These are phyloP conservation scores for Achaetomium macrosporum DNA, from an alignment of 2,329 filamentous ascomycete species.

Conservation along the genomic window DNA sequence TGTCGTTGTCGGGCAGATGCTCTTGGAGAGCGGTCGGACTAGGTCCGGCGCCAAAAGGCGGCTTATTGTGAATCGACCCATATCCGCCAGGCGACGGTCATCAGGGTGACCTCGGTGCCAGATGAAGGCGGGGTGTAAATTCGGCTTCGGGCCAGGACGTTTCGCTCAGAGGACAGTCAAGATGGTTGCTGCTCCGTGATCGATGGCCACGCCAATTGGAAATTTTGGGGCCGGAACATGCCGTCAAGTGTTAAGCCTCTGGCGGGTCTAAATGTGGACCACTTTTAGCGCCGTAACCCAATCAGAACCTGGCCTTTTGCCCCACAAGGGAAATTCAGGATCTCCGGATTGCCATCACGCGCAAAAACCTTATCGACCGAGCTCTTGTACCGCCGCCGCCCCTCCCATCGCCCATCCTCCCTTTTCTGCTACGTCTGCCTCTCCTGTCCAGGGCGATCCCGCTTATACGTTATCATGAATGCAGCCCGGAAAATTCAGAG, in stretches of 20 bases:
- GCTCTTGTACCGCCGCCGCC: constrained; percentile 1
- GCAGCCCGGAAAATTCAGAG: constrained; percentile 23
- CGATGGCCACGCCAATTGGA: constrained; percentile 1
- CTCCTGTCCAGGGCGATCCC: constrained; percentile 11
- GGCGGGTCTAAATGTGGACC: constrained; percentile 9
- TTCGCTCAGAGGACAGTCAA: neutral
- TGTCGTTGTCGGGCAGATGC: constrained; percentile 8
- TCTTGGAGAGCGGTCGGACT: constrained; percentile 15
- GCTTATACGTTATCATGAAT: constrained; percentile 20
- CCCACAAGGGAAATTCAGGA: constrained; percentile 16
- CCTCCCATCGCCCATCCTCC: neutral
- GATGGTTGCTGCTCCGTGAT: neutral
- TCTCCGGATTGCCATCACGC: constrained; percentile 7
- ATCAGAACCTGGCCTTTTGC: constrained; percentile 24
- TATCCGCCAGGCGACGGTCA: constrained; percentile 14
- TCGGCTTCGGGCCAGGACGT: neutral
- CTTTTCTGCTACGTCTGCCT: neutral
- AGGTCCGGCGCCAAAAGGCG: constrained; percentile 24
- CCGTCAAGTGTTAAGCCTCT: neutral
- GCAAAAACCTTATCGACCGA: constrained; percentile 15
- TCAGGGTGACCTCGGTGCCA: neutral
- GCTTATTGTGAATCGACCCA: constrained; percentile 23
- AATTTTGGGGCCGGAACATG: constrained; percentile 20
- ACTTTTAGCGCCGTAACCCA: too few species aligned
- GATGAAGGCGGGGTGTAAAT: neutral